Conservation (phyloP, 2,329 filamentous ascomycete genomes). For the Graphilbum fragrans region DNA sequence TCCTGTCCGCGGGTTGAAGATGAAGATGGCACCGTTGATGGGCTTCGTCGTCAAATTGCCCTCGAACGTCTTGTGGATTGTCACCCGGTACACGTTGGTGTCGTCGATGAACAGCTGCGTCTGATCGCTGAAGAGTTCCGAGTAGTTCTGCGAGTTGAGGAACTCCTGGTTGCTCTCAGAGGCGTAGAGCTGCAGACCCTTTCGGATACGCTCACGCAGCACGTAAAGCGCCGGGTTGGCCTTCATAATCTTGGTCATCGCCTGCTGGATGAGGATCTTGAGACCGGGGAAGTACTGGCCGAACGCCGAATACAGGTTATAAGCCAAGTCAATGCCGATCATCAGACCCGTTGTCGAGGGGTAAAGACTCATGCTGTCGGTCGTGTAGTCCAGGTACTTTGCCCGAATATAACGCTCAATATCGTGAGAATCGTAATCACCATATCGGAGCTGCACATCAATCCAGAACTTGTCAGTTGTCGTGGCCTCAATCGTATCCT, state of each 20-base stretch:
- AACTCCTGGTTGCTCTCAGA: conserved; percentile 99
- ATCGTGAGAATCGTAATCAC: conserved; percentile 94
- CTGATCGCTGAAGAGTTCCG: conserved; percentile 97
- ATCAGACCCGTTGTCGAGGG: conserved; percentile 93
- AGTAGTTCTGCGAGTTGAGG: conserved; percentile 98
- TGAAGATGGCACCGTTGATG: conserved; percentile 99
- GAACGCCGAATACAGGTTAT: conserved; percentile 96
- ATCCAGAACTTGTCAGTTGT: conserved; percentile 99
- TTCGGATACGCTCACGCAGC: conserved; percentile 90
- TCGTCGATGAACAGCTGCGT: conserved; percentile 98
- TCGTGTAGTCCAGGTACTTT: conserved; percentile 98
- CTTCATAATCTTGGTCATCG: conserved; percentile 99
- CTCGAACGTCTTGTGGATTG: conserved; percentile 99
- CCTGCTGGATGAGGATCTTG: conserved; percentile 90
- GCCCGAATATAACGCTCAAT: conserved; percentile 96
- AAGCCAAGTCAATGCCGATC: conserved; percentile 94
- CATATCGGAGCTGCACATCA: conserved; percentile 86
- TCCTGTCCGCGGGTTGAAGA: conserved; percentile 97
- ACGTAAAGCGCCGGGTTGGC: conserved; percentile 96
- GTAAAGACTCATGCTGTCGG: conserved; percentile 97
- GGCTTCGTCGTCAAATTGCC: conserved; percentile 98
- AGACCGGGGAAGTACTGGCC: conserved; percentile 97
- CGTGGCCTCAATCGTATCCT: conserved; percentile 85
- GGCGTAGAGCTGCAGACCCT: conserved; percentile 94
- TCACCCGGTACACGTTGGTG: conserved; percentile 98